Evolutionary conservation across 2,329 filamentous ascomycete species (phyloP), one percentile per base, ranked within the genome.

Genomic region (Ascochyta fabae): DNA sequence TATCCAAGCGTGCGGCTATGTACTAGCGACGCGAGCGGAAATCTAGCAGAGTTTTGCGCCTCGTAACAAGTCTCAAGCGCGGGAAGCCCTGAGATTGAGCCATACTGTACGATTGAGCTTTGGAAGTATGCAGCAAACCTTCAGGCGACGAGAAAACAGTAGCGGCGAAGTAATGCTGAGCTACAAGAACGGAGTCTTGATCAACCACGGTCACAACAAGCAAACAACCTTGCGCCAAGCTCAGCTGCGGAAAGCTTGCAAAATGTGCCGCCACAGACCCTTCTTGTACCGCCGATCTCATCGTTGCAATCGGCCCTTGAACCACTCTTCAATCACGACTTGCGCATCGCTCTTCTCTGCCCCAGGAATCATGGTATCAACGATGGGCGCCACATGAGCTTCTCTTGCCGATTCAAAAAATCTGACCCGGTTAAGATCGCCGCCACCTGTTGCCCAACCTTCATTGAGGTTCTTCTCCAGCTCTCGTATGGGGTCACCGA

Each of bases 311-410:
- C 51, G 54, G n/a, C 47, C 43, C 35, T 53, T 58, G 23, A 56
- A 56, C 61, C 59, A 61, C 22, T 43, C 39, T 43, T 65, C 58
- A 39, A 62, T 62, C n/a, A 38, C 55, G 22, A 47, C 23, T 34
- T 64, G 61, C 8, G 47, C 43, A 4, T 38, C 40, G 22, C 57
- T 50, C 26, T 60, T 62, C 23, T 19, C 34, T 29, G 27, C 38
- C 13, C 54, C 34, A 6, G 48, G 47, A 3, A 45, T 51, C 62
- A 66, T 62, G 16, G 58, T 46, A 13, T 64, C 62, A 15, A 62
- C 33, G 7, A 69, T 64, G 2, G 62, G 65, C 27, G 50, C 60
- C 22, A 68, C 56, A 41, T 70, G 68, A 10, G 61, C 51, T 35
- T 61, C 57, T 27, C 48, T 40, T 13, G 56, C 39, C 2, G 53